phyloP scores from a whole-genome alignment of 1,284 basidiomycete species.

The Ganoderma sp. region DNA sequence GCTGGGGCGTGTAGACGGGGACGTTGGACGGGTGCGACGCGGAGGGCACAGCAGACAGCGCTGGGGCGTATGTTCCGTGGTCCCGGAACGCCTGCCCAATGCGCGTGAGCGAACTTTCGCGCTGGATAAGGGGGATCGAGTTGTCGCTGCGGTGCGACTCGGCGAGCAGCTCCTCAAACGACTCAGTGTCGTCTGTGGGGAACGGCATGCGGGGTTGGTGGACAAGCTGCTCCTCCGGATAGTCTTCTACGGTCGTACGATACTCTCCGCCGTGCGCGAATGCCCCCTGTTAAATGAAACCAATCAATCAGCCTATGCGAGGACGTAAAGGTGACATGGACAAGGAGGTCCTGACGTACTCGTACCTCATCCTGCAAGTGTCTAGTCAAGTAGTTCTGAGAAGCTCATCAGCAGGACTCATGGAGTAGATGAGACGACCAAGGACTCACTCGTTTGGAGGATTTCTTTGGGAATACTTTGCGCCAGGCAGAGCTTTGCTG shows the following conservation, averaged over 20 bases:
- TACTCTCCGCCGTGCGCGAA: conserved; percentile 23
- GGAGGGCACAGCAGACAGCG: conserved; percentile 36
- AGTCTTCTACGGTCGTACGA: conserved; percentile 32
- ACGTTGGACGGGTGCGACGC: conserved; percentile 33
- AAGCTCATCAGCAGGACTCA: background rate
- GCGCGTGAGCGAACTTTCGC: conserved; percentile 39
- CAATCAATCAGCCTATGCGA: conserved; percentile 6
- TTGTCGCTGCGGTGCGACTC: conserved; percentile 27
- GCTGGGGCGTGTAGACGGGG: conserved; percentile 30
- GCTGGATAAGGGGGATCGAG: conserved; percentile 40
- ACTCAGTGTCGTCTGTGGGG: conserved; percentile 33
- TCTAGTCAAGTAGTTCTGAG: conserved; percentile 27
- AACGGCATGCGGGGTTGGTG: conserved; percentile 13
- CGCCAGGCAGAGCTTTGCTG: conserved; percentile 37
- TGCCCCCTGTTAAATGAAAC: conserved; percentile 13
- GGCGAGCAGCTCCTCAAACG: conserved; percentile 34
- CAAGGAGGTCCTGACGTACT: conserved; percentile 2
- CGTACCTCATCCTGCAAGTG: conserved; percentile 9
- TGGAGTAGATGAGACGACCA: background rate
- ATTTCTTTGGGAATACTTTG: conserved; percentile 34
- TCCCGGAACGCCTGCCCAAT: conserved; percentile 41
- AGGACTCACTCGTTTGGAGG: conserved; percentile 34
- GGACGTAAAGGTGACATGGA: conserved; percentile 4
- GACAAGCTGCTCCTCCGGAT: conserved; percentile 27
- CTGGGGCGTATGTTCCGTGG: conserved; percentile 33